Evolutionary conservation across 176 grass and related monocot species (phyloP), one percentile per base, ranked within the genome.

Genomic region (Elaeis guineensis): DNA sequence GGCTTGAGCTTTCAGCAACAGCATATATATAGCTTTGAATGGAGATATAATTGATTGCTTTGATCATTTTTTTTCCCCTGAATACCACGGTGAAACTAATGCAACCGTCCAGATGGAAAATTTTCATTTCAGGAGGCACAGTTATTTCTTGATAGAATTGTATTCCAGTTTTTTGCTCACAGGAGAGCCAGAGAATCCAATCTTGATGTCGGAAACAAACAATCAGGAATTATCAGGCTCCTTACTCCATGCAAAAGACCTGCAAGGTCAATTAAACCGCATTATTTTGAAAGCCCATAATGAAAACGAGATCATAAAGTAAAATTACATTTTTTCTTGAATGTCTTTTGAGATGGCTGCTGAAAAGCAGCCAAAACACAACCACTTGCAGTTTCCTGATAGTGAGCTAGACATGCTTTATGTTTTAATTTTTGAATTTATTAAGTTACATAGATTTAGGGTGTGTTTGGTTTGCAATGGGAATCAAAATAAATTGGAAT

Each of bases 101-200:
- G 35, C 17, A 4, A 63, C 21, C 3, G 8, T 53, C 25, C 11
- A 54, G 16, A 18, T 25, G 28, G 14, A 25, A 62, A 20, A 29
- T 62, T 58, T 24, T 50, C 35, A 59, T 16, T 44, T 17, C n/a
- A 17, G 58, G 19, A 72, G 16, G 49, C 49, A 26, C 62, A 19
- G 16, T 21, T 60, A 5, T 68, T 69, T 62, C 68, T 59, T 69
- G 57, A 67, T 64, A 70, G 80, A 78, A 74, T 79, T 77, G 69
- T 83, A 55, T 72, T 86, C 86, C 82, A 85, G 72, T 63, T 74
- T 80, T 87, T 62, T 69, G 77, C 74, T 93, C 80, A 84, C 69
- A 75, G 74, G 77, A 77, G 77, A 81, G 81, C 84, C 83, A 76
- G 78, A 74, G 89, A 93, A 93, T 93, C 80, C 87, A 87, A 93